Evolutionary conservation across 2,329 filamentous ascomycete species (phyloP).

Genomic region (Penicillium sp.): DNA sequence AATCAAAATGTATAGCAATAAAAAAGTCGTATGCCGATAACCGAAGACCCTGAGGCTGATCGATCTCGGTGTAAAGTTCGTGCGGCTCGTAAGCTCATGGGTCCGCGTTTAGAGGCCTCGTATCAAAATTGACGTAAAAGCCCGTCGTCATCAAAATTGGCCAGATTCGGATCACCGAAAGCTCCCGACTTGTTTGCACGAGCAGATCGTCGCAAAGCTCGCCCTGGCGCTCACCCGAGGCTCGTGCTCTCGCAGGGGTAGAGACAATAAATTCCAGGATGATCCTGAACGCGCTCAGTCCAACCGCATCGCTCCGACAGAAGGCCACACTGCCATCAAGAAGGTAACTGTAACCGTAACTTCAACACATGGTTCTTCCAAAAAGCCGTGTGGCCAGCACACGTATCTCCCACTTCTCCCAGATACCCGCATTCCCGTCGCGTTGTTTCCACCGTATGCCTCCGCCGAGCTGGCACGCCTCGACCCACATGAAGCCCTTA

Average conservation of each 20-base stretch:
- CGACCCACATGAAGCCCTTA: constrained; percentile 12
- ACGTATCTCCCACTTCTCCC: constrained; percentile 15
- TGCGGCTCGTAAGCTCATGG: constrained; percentile 32
- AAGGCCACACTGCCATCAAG: constrained; percentile 7
- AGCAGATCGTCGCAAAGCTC: neutral
- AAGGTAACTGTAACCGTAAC: constrained; percentile 10
- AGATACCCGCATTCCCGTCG: constrained; percentile 8
- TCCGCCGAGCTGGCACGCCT: neutral
- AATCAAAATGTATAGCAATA: constrained; percentile 15
- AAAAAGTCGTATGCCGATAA: constrained; percentile 18
- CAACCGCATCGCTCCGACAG: constrained; percentile 11
- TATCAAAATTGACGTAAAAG: constrained; percentile 18
- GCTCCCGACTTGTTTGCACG: neutral
- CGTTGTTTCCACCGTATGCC: constrained; percentile 6
- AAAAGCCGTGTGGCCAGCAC: constrained; percentile 24
- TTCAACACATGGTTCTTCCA: constrained; percentile 17
- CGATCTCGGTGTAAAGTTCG: constrained; percentile 24
- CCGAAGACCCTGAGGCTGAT: constrained; percentile 5
- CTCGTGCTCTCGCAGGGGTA: neutral
- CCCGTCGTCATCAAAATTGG: constrained; percentile 11
- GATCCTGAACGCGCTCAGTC: constrained; percentile 1
- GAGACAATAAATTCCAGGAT: constrained; percentile 2
- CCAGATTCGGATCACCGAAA: neutral
- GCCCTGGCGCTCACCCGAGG: neutral
- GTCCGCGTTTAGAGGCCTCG: constrained; percentile 30